phyloP scores from a whole-genome alignment of 306 rosid genomes.

The Macrotyloma uniflorum region DNA sequence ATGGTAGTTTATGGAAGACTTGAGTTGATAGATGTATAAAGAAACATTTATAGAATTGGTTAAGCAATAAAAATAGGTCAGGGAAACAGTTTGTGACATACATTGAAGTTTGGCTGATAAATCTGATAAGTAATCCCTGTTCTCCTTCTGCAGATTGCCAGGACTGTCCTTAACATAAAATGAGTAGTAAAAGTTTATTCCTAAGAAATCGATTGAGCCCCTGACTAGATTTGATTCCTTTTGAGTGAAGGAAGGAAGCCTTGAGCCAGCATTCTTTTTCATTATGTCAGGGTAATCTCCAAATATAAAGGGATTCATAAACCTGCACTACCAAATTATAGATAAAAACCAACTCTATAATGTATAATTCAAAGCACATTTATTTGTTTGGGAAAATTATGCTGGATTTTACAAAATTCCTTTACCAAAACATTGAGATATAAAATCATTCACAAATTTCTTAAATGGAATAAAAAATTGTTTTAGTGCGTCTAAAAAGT shows the following conservation, averaged over 20 bases:
- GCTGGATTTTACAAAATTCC: no score
- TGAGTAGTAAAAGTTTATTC: constrained; percentile 48
- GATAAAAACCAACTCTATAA: neutral
- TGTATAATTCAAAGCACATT: neutral
- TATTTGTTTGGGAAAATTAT: no score
- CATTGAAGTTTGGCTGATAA: neutral
- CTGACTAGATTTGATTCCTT: constrained; percentile 53
- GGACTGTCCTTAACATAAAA: constrained; percentile 33
- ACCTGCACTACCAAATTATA: constrained; percentile 43
- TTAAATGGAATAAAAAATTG: no score
- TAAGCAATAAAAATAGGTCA: neutral
- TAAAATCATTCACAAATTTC: no score
- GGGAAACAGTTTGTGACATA: constrained; percentile 18
- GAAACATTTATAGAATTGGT: neutral
- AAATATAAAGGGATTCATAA: constrained; percentile 58
- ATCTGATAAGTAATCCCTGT: constrained; percentile 27
- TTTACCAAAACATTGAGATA: no score
- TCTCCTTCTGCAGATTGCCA: neutral
- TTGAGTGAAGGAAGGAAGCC: constrained; percentile 57
- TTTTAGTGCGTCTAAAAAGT: no score
- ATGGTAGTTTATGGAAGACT: neutral
- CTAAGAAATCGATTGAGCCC: constrained; percentile 64
- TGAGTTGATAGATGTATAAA: neutral
- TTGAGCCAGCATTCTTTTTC: constrained; percentile 62
- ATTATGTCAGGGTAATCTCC: constrained; percentile 65